Conservation (phyloP, 148 eudicot species). For the Rhododendron kiyosumense region DNA sequence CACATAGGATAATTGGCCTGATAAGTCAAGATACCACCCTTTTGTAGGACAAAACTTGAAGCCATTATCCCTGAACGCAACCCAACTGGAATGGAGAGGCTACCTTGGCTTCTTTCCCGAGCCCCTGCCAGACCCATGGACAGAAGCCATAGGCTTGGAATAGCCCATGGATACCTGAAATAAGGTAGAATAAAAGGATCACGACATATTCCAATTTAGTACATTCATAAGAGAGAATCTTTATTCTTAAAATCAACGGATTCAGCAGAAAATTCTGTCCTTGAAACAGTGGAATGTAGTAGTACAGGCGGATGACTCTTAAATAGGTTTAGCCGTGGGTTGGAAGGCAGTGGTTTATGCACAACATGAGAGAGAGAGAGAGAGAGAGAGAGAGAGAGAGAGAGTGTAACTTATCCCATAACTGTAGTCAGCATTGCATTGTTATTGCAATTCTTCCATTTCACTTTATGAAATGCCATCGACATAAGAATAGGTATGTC, state of each 20-base stretch:
- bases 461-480: neutral
- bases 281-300: neutral
- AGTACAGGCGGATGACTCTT: neutral
- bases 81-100: slow-evolving; percentile 77
- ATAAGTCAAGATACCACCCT: slow-evolving; percentile 56
- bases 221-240: neutral
- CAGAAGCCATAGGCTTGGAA: slow-evolving; percentile 80
- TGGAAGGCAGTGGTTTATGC: neutral
- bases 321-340: neutral
- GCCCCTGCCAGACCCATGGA: slow-evolving; percentile 68
- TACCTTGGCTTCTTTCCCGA: slow-evolving; percentile 60
- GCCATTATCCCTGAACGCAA: slow-evolving; percentile 74
- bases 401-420: neutral
- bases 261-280: neutral
- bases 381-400: neutral
- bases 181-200: neutral
- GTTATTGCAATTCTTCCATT: neutral
- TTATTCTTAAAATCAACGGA: neutral
- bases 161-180: slow-evolving; percentile 59
- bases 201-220: slow-evolving; percentile 2
- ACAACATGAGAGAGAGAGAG: neutral
- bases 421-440: neutral
- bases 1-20: slow-evolving; percentile 44
- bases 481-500: neutral
- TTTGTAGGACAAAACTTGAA: slow-evolving; percentile 49